Conservation (phyloP, 2,329 filamentous ascomycete species). For the Fusarium sp. region DNA sequence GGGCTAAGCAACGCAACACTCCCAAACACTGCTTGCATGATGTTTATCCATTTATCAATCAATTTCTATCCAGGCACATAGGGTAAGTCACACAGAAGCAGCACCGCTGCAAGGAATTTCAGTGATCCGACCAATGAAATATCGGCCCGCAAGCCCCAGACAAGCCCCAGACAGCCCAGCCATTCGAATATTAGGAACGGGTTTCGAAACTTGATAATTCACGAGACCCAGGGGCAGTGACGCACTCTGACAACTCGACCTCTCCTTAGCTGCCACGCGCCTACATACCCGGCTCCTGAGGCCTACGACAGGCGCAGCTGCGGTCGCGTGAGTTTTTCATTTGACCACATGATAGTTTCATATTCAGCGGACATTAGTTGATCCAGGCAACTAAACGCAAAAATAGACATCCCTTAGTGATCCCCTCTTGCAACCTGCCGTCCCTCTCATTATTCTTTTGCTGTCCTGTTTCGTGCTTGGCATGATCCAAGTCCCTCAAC, state of each 20-base stretch:
- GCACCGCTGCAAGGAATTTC: constrained; percentile 13
- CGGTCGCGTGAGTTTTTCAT: constrained; percentile 45
- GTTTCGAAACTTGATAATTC: constrained; percentile 31
- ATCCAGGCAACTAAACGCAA: constrained; percentile 17
- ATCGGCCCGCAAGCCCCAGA: constrained; percentile 25
- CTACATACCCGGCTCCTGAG: constrained; percentile 16
- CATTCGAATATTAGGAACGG: constrained; percentile 41
- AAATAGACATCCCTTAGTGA: background rate
- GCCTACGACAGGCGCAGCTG: constrained; percentile 26
- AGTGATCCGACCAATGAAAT: constrained; percentile 27
- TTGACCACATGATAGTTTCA: constrained; percentile 44
- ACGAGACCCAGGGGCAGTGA: constrained; percentile 47
- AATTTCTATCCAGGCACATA: no score
- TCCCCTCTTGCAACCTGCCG: background rate
- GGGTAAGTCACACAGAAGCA: constrained; percentile 35
- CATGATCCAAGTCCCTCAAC: constrained; percentile 2
- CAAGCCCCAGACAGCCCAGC: constrained; percentile 27
- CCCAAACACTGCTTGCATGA: no score
- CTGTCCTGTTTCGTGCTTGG: constrained; percentile 2
- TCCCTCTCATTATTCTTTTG: constrained; percentile 9
- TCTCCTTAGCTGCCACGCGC: constrained; percentile 44
- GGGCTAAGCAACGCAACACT: no score
- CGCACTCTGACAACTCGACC: constrained; percentile 39
- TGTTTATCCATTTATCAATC: no score
- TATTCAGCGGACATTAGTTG: constrained; percentile 28